Percentiles rank a stretch among this genome's conserved stretches.
phyloP scores from a whole-genome alignment of 108 stramenopile genomes.

The Skeletonema tropicum region DNA sequence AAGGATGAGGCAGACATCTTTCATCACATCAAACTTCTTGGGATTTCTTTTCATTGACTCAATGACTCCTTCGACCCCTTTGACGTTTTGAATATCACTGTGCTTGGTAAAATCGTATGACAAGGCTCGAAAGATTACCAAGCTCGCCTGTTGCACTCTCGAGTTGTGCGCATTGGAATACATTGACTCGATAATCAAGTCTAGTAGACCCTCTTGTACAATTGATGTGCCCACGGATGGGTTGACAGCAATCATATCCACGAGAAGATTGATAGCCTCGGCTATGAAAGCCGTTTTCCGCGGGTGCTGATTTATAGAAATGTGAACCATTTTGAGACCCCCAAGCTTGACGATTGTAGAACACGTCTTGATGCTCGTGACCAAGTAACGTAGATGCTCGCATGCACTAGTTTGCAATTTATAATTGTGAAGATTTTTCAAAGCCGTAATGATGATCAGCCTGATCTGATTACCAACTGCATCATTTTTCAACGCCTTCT shows the following conservation, averaged over 20 bases:
- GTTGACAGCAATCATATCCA: conserved; percentile 20
- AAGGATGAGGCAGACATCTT: conserved; percentile 35
- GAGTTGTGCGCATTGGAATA: conserved; percentile 6
- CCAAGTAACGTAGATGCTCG: conserved; percentile 24
- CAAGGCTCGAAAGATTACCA: conserved; percentile 37
- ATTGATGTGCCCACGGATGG: conserved; percentile 19
- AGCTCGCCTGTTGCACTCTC: conserved; percentile 35
- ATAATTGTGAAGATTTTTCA: conserved; percentile 5
- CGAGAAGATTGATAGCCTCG: conserved; percentile 28
- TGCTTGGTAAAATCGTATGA: conserved; percentile 47
- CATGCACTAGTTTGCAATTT: conserved; percentile 8
- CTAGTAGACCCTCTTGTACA: conserved; percentile 21
- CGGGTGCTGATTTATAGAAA: conserved; percentile 31
- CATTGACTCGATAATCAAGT: conserved; percentile 31
- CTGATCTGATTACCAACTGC: conserved; percentile 23
- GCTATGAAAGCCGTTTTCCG: conserved; percentile 10
- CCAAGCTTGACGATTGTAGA: conserved; percentile 18
- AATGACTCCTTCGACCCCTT: conserved; percentile 35
- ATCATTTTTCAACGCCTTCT: not conserved
- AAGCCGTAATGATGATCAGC: conserved; percentile 17
- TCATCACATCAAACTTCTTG: conserved; percentile 18
- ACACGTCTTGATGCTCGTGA: conserved; percentile 16
- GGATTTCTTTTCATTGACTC: conserved; percentile 34
- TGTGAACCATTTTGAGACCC: conserved; percentile 27
- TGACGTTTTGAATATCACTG: conserved; percentile 16